These are phyloP conservation scores for Fusarium torreyae DNA, from an alignment of 2,329 filamentous ascomycete genomes.

Conservation along the genomic window DNA sequence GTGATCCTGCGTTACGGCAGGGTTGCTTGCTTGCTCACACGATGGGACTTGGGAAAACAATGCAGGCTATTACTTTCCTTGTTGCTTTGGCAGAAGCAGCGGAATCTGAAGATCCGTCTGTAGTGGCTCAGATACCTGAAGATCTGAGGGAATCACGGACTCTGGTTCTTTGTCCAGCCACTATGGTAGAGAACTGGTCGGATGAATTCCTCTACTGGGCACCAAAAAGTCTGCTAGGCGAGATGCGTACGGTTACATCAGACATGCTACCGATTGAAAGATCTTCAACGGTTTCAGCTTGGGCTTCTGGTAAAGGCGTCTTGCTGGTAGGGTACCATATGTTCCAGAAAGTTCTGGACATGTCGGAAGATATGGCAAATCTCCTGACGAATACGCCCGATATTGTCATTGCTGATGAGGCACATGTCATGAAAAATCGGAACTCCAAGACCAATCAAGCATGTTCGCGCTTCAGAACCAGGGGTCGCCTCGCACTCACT, in stretches of 20 bases:
- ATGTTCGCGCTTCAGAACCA: conserved; percentile 74
- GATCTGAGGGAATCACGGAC: conserved; percentile 74
- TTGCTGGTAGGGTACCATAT: conserved; percentile 83
- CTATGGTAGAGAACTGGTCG: conserved; percentile 85
- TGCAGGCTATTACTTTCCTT: conserved; percentile 90
- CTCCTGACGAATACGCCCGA: conserved; percentile 74
- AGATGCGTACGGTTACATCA: conserved; percentile 69
- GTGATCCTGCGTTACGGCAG: conserved; percentile 70
- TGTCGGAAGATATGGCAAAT: conserved; percentile 54
- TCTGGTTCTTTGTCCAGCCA: conserved; percentile 82
- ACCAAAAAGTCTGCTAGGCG: conserved; percentile 68
- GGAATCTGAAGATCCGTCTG: conserved; percentile 67
- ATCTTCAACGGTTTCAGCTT: conserved; percentile 64
- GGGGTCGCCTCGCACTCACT: conserved; percentile 84
- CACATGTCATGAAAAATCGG: conserved; percentile 82
- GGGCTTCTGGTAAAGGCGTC: conserved; percentile 78
- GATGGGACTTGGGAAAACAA: conserved; percentile 94
- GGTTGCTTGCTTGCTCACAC: conserved; percentile 89
- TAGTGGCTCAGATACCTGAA: conserved; percentile 77
- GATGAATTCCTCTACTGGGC: conserved; percentile 83
- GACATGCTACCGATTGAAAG: conserved; percentile 57
- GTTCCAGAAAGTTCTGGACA: conserved; percentile 64
- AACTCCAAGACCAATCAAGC: conserved; percentile 66
- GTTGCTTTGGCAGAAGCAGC: conserved; percentile 79
- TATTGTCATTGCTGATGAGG: conserved; percentile 88